A percentile compares a stretch with the other conserved stretches of the same genome.
phyloP scores from a whole-genome alignment of 306 rosid genomes.

The Prunus dulcis region DNA sequence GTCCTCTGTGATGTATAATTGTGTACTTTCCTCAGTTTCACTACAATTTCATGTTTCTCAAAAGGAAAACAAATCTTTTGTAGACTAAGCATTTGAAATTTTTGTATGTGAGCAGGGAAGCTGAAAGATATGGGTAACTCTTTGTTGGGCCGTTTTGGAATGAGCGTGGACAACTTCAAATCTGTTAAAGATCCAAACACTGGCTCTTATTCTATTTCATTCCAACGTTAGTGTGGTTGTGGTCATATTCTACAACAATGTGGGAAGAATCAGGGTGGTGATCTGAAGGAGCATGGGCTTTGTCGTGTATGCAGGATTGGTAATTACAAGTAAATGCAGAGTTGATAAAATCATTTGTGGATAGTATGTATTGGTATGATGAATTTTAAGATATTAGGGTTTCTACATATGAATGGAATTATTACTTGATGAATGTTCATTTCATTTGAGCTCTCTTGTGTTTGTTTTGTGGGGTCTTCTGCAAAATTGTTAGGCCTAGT shows the following conservation, averaged over 20 bases:
- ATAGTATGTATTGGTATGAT: background rate
- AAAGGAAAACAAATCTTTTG: background rate
- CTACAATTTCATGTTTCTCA: background rate
- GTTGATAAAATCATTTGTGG: conserved; percentile 5
- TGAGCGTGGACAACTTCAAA: conserved; percentile 86
- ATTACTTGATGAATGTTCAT: background rate
- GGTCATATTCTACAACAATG: conserved; percentile 2
- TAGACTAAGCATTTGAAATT: background rate
- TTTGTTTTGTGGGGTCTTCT: background rate
- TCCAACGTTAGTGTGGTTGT: conserved; percentile 47
- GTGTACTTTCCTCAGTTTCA: background rate
- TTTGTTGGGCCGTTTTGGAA: conserved; percentile 86
- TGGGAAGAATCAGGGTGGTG: background rate
- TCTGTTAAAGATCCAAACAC: conserved; percentile 89
- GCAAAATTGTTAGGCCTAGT: background rate
- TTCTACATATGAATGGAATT: background rate
- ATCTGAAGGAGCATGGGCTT: background rate
- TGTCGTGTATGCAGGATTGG: background rate
- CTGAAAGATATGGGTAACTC: conserved; percentile 93
- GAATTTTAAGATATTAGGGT: background rate
- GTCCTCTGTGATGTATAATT: background rate
- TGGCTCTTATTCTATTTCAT: conserved; percentile 81
- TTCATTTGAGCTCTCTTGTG: conserved; percentile 1
- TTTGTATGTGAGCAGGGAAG: conserved; percentile 47
- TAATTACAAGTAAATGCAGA: background rate